These are phyloP conservation scores for Cladosporium cucumerinum DNA, from an alignment of 2,329 filamentous ascomycete genomes.

Conservation along the genomic window DNA sequence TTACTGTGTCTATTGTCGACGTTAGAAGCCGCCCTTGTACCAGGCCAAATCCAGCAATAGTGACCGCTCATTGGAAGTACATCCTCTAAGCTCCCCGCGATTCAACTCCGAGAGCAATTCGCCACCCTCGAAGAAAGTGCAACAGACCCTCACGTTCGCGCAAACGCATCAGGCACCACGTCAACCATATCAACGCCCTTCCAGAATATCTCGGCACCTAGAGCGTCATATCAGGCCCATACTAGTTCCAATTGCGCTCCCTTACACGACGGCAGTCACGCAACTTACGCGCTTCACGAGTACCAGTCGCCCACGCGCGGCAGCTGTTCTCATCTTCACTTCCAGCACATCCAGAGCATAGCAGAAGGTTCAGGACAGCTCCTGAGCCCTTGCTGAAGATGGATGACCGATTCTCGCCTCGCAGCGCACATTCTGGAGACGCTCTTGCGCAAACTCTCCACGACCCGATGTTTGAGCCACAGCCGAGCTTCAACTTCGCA, in stretches of 20 bases:
- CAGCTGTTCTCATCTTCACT: neutral
- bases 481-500: slow-evolving; percentile 27
- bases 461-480: slow-evolving; percentile 29
- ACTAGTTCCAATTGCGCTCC: neutral
- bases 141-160: slow-evolving; percentile 5
- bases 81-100: neutral
- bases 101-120: slow-evolving; percentile 2
- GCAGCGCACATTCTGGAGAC: slow-evolving; percentile 9
- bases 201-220: neutral
- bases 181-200: neutral
- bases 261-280: neutral
- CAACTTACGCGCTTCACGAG: neutral
- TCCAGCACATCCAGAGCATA: neutral
- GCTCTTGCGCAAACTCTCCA: slow-evolving; percentile 13
- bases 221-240: neutral
- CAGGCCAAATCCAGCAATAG: neutral
- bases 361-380: neutral
- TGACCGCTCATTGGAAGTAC: slow-evolving; percentile 9
- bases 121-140: slow-evolving; percentile 7
- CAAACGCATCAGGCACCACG: neutral
- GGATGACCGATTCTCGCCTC: slow-evolving; percentile 14
- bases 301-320: neutral
- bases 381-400: neutral
- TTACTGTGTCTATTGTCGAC: neutral
- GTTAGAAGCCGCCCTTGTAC: neutral